A percentile compares a stretch with the other conserved stretches of the same genome.
phyloP scores from a whole-genome alignment of 2,329 filamentous ascomycete species.

The Cytospora mali region DNA sequence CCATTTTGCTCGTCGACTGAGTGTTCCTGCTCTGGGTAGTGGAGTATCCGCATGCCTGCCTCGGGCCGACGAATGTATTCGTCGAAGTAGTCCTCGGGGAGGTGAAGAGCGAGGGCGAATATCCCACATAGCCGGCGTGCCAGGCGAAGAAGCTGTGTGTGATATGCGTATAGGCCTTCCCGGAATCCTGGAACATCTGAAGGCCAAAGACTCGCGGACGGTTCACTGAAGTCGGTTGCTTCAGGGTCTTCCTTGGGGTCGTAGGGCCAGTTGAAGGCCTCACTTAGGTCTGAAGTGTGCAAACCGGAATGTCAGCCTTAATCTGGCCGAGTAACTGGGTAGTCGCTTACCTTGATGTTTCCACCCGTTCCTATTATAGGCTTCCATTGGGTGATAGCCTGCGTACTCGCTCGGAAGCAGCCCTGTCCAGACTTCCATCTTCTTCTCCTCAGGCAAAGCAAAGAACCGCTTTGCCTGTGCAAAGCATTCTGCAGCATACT shows the following conservation, averaged over 20 bases:
- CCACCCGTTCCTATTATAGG: constrained; percentile 44
- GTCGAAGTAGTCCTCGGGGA: constrained; percentile 46
- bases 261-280: constrained; percentile 41
- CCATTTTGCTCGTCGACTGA: constrained; percentile 34
- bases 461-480: constrained; percentile 47
- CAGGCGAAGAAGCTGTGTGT: constrained; percentile 40
- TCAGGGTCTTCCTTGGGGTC: constrained; percentile 36
- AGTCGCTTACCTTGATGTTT: constrained; percentile 38
- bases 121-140: constrained; percentile 42
- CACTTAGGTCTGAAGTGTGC: constrained; percentile 36
- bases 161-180: constrained; percentile 40
- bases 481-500: constrained; percentile 37
- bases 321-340: fast-evolving
- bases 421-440: constrained; percentile 49
- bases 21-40: constrained; percentile 31
- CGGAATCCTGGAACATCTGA: constrained; percentile 40
- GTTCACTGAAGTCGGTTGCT: constrained; percentile 34
- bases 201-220: constrained; percentile 36
- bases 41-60: constrained; percentile 37
- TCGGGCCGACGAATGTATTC: constrained; percentile 38
- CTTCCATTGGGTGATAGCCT: constrained; percentile 41
- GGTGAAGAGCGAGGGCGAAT: constrained; percentile 45
- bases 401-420: constrained; percentile 40
- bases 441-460: constrained; percentile 45
- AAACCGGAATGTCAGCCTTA: constrained; percentile 21